Evolutionary conservation across 2,329 filamentous ascomycete species (phyloP), one percentile per base, ranked within the genome.

Genomic region (Fusarium burgessii): DNA sequence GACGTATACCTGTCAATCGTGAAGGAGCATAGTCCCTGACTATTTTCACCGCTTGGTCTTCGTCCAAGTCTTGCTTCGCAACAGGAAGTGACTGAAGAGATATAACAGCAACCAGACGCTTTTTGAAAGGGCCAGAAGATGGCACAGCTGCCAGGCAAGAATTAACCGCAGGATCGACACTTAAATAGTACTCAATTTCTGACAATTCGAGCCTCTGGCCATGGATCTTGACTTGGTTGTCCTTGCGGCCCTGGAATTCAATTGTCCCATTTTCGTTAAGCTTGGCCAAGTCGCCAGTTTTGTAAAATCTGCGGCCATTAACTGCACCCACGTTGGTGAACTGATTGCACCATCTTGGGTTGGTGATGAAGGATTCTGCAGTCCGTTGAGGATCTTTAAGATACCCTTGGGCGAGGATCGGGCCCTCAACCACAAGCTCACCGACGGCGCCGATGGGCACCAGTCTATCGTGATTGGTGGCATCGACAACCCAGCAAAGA

Each of bases 391-490:
- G n/a, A 2, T 79, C 75, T 49, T 86, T 84, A 20, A 86, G 75
- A 63, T 89, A 89, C 18, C 85, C 85, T 29, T 82, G 77, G 23
- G 84, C 85, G 7, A 89, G 82, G 4, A 82, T 81, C 17, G 64
- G 58, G 0, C 74, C 74, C 35, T 81, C 82, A 29, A 85, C 68
- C 6, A 81, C 59, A 5, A 83, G 72, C 67, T 83, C 82, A 2
- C 80, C 80, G 0, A 77, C 36, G 1, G 61, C 63, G 3, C 78
- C 78, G 5, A 80, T 50, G 0, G 79, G 77, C 14, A 70, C 55
- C 1, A 81, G 73, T 9, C 61, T 59, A 18, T 78, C 40, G 43
- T 71, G 60, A n/a, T 79, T 69, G 32, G 43, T 20, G 5, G 35
- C 15, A 18, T 78, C 74, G 3, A 76, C 71, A 29, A 81, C 64